These are phyloP conservation scores for Verticillium klebahnii DNA, from an alignment of 2,329 filamentous ascomycete species.

Conservation along the genomic window DNA sequence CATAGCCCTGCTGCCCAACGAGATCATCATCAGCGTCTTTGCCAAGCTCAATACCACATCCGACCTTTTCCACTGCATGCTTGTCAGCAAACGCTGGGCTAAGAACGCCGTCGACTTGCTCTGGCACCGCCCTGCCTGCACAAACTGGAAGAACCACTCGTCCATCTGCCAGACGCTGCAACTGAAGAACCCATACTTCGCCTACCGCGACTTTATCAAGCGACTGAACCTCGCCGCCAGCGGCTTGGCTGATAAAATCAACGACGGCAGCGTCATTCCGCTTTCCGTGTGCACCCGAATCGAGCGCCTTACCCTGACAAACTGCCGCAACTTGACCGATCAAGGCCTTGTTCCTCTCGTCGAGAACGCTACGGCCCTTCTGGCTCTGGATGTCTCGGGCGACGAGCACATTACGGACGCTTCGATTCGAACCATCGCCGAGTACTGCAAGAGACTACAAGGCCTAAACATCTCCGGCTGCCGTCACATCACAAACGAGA, in stretches of 20 bases:
- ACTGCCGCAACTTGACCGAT: constrained; percentile 82
- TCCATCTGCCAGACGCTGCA: constrained; percentile 77
- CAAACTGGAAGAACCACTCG: constrained; percentile 75
- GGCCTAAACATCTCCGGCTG: constrained; percentile 91
- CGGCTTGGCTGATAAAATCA: constrained; percentile 63
- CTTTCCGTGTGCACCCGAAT: constrained; percentile 83
- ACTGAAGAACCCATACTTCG: constrained; percentile 72
- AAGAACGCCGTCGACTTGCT: constrained; percentile 87
- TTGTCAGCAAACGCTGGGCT: constrained; percentile 93
- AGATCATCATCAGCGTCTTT: constrained; percentile 92
- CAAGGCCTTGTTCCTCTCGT: constrained; percentile 76
- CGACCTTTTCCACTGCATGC: constrained; percentile 84
- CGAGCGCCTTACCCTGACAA: constrained; percentile 88
- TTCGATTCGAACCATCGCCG: constrained; percentile 72
- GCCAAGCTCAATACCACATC: constrained; percentile 69
- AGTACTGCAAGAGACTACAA: constrained; percentile 80
- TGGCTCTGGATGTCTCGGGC: constrained; percentile 86
- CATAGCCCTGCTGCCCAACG: constrained; percentile 81
- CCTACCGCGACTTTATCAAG: constrained; percentile 86
- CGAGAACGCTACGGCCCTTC: constrained; percentile 70
- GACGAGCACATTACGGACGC: constrained; percentile 79
- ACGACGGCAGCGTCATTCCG: constrained; percentile 82
- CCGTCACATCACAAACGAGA: constrained; percentile 78
- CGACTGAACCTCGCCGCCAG: constrained; percentile 77
- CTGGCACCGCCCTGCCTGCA: constrained; percentile 92